Evolutionary conservation across 805 yeast genomes (phyloP).

Genomic region (Yarrowia porcina): DNA sequence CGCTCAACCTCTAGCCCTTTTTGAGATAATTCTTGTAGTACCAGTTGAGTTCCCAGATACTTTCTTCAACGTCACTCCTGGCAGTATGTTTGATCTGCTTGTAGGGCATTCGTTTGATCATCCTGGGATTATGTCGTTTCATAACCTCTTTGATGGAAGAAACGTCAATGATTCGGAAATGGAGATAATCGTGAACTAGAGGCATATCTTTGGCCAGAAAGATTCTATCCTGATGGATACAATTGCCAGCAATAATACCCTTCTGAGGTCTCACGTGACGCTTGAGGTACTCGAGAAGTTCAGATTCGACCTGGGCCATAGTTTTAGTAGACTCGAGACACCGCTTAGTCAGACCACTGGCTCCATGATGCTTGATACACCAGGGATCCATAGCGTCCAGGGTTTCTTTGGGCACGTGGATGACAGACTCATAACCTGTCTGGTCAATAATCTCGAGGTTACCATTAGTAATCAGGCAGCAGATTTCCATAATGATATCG

Average conservation of each 20-base stretch:
- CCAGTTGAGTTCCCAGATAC: neutral
- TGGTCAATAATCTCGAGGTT: neutral
- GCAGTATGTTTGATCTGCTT: neutral
- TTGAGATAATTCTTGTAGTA: neutral
- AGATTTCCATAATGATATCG: neutral
- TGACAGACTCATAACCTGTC: neutral
- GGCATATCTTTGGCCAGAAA: constrained; percentile 9
- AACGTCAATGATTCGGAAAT: neutral
- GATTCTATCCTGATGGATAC: neutral
- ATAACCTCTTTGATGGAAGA: constrained; percentile 1
- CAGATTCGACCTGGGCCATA: neutral
- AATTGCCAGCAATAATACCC: neutral
- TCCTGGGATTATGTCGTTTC: neutral
- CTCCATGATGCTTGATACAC: neutral
- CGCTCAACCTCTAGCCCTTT: neutral
- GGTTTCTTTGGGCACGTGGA: neutral
- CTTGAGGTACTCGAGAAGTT: neutral
- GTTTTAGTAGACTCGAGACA: neutral
- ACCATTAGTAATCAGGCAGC: neutral
- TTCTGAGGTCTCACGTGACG: neutral
- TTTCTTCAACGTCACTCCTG: neutral
- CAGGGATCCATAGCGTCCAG: neutral
- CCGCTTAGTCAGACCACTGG: neutral
- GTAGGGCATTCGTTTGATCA: neutral
- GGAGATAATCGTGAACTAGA: neutral